These are phyloP conservation scores for Acephala macrosclerotiorum DNA, from an alignment of 2,329 filamentous ascomycete genomes.

Conservation along the genomic window DNA sequence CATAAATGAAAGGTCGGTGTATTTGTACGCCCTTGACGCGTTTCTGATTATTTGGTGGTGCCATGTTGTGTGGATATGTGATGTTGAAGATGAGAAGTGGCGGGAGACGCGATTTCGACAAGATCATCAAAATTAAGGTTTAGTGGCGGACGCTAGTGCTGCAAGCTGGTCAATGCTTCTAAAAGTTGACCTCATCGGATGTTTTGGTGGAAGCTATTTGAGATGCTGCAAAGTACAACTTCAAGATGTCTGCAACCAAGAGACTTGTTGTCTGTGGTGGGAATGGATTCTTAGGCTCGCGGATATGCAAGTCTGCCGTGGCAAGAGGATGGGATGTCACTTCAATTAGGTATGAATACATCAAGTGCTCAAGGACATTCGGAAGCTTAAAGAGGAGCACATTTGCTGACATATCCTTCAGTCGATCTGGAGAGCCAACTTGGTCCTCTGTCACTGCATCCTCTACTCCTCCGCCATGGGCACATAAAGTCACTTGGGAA, in stretches of 20 bases:
- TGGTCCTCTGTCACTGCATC: constrained; percentile 82
- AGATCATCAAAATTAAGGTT: constrained; percentile 16
- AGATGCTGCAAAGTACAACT: background rate
- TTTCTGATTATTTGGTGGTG: constrained; percentile 64
- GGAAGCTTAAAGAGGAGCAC: background rate
- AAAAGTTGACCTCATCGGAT: constrained; percentile 14
- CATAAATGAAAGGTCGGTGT: constrained; percentile 73
- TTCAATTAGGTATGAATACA: constrained; percentile 76
- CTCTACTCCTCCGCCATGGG: constrained; percentile 77
- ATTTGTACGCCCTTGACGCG: constrained; percentile 72
- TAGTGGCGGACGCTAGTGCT: constrained; percentile 21
- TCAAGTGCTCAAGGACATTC: background rate
- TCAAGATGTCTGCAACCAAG: constrained; percentile 56
- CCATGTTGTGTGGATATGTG: constrained; percentile 52
- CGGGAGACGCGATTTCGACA: constrained; percentile 14
- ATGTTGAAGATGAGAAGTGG: background rate
- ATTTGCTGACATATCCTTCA: constrained; percentile 47
- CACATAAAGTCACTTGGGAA: constrained; percentile 84
- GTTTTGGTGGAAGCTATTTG: constrained; percentile 11
- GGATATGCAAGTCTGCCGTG: constrained; percentile 91
- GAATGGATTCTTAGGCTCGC: constrained; percentile 86
- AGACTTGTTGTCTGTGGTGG: constrained; percentile 91
- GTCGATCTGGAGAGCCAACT: constrained; percentile 86
- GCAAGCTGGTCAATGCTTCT: constrained; percentile 26
- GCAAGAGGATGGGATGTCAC: constrained; percentile 89